Evolutionary conservation across 2,329 filamentous ascomycete species (phyloP).

Genomic region (Fusarium chlamydosporum): DNA sequence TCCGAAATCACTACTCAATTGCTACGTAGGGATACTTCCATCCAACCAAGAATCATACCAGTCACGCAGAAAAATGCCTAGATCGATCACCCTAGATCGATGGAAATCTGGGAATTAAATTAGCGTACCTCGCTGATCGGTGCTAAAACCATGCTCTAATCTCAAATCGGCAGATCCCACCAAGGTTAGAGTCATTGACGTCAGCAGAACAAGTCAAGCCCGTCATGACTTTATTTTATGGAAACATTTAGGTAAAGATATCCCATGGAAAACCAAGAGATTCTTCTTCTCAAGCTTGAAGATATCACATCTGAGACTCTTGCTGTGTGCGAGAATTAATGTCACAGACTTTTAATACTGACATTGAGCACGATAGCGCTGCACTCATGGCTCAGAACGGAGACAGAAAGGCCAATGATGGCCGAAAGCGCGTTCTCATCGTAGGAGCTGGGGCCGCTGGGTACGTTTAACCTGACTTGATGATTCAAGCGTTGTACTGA

Average conservation of each 20-base stretch:
- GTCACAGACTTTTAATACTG: constrained; percentile 10
- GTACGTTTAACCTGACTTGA: constrained; percentile 1
- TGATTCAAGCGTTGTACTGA: not conserved
- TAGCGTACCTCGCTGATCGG: constrained; percentile 21
- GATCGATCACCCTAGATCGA: constrained; percentile 20
- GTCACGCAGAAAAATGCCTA: not conserved
- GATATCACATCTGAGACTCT: not conserved
- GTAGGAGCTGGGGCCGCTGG: constrained; percentile 40
- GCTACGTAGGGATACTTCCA: too few relatives aligned
- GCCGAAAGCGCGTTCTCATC: constrained; percentile 22
- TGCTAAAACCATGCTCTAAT: constrained; percentile 7
- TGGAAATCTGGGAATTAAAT: not conserved
- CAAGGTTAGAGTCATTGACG: constrained; percentile 40
- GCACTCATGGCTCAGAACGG: constrained; percentile 36
- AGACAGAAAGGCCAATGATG: constrained; percentile 16
- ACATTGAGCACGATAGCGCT: constrained; percentile 32
- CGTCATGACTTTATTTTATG: constrained; percentile 32
- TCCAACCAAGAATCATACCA: not conserved
- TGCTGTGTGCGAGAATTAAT: not conserved
- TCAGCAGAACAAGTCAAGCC: constrained; percentile 38
- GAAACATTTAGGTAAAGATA: not conserved
- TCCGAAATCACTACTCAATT: too few relatives aligned
- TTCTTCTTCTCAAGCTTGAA: not conserved
- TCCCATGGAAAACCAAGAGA: not conserved
- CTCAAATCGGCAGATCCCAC: constrained; percentile 15